Conservation (phyloP, 2,329 filamentous ascomycete genomes). For the Macroventuria anomochaeta region DNA sequence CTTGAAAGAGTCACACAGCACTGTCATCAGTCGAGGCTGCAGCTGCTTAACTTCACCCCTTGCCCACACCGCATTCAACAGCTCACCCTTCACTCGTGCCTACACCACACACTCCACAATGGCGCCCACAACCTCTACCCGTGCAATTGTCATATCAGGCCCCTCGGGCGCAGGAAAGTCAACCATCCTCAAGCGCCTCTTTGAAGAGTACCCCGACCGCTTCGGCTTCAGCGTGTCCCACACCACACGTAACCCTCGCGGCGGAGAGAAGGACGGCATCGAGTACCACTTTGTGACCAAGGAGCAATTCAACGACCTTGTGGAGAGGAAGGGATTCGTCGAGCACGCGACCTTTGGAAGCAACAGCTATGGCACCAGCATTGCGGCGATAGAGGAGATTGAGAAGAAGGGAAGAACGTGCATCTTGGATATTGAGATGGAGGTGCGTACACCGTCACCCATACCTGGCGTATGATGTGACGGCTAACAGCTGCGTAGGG, state of each 20-base stretch:
- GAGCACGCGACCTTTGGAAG: constrained; percentile 86
- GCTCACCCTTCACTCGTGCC: neutral
- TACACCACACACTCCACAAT: constrained; percentile 17
- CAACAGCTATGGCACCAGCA: constrained; percentile 86
- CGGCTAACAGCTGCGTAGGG: constrained; percentile 57
- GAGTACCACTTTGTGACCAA: constrained; percentile 76
- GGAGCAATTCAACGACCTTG: constrained; percentile 58
- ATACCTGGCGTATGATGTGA: neutral
- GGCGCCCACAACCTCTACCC: constrained; percentile 26
- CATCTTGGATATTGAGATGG: constrained; percentile 96
- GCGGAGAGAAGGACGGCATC: constrained; percentile 75
- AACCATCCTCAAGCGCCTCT: constrained; percentile 76
- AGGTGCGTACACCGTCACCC: constrained; percentile 58
- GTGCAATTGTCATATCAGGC: constrained; percentile 74
- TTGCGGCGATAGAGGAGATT: constrained; percentile 78
- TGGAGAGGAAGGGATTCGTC: constrained; percentile 73
- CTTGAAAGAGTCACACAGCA: constrained; percentile 9
- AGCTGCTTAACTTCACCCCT: constrained; percentile 1
- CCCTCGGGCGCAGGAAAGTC: constrained; percentile 83
- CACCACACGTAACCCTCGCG: constrained; percentile 79
- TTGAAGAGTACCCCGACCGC: constrained; percentile 68
- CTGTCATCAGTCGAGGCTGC: constrained; percentile 1
- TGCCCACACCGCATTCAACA: neutral
- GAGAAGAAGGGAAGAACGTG: constrained; percentile 74
- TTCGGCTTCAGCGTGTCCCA: constrained; percentile 70